These are phyloP conservation scores for Cytospora leucostoma DNA, from an alignment of 2,329 filamentous ascomycete species.

Conservation along the genomic window DNA sequence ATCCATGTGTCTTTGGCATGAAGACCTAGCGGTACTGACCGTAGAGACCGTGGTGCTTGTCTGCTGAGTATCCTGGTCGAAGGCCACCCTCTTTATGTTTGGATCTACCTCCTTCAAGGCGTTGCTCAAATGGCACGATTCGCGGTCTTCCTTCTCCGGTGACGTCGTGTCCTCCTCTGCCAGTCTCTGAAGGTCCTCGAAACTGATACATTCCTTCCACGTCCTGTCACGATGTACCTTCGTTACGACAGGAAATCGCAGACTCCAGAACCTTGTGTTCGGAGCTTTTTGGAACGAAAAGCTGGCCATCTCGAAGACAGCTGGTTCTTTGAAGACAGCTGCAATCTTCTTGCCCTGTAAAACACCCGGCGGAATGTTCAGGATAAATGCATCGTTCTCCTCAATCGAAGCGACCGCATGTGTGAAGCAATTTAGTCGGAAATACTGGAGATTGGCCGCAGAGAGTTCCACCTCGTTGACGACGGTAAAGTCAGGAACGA, in stretches of 20 bases:
- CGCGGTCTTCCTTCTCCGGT: slow-evolving; percentile 56
- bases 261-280: slow-evolving; percentile 69
- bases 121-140: slow-evolving; percentile 62
- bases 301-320: slow-evolving; percentile 79
- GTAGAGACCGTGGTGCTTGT: slow-evolving; percentile 38
- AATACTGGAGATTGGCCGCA: slow-evolving; percentile 49
- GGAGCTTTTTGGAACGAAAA: slow-evolving; percentile 75
- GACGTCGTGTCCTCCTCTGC: slow-evolving; percentile 58
- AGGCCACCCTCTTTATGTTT: slow-evolving; percentile 37
- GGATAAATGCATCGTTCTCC: slow-evolving; percentile 44
- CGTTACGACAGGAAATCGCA: slow-evolving; percentile 73
- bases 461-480: slow-evolving; percentile 65
- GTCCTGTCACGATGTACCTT: slow-evolving; percentile 79
- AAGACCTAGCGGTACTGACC: slow-evolving; percentile 28
- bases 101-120: slow-evolving; percentile 60
- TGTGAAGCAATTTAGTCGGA: slow-evolving; percentile 52
- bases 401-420: slow-evolving; percentile 39
- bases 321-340: slow-evolving; percentile 65
- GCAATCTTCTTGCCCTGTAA: slow-evolving; percentile 46
- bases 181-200: slow-evolving; percentile 68
- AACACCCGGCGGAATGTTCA: slow-evolving; percentile 50
- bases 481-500: slow-evolving; percentile 63
- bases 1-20: slow-evolving; percentile 2
- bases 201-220: slow-evolving; percentile 67
- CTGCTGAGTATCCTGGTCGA: slow-evolving; percentile 49